A percentile compares a stretch with the other conserved stretches of the same genome.
phyloP scores from a whole-genome alignment of 2,329 filamentous ascomycete genomes.

The Penicillium fuscoglaucum region DNA sequence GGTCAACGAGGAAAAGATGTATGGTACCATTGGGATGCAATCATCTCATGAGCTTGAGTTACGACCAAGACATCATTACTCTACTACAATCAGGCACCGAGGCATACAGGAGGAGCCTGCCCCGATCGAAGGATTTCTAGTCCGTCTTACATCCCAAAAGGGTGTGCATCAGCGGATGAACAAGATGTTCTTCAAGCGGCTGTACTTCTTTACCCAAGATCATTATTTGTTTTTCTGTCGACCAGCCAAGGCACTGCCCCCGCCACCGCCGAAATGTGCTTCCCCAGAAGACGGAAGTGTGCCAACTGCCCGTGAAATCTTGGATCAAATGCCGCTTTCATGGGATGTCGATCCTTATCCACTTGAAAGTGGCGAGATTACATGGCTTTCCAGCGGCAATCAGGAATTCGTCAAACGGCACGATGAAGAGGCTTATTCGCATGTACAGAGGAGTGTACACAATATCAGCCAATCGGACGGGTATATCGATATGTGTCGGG shows the following conservation, averaged over 20 bases:
- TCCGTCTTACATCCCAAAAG: slow-evolving; percentile 64
- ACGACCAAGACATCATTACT: slow-evolving; percentile 65
- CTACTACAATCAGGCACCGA: slow-evolving; percentile 49
- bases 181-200: slow-evolving; percentile 62
- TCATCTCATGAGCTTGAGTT: slow-evolving; percentile 66
- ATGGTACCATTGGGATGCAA: slow-evolving; percentile 67
- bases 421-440: slow-evolving; percentile 61
- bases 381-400: slow-evolving; percentile 56
- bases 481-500: slow-evolving; percentile 62
- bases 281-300: slow-evolving; percentile 47
- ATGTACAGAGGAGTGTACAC: slow-evolving; percentile 58
- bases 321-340: slow-evolving; percentile 58
- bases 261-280: slow-evolving; percentile 57
- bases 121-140: slow-evolving; percentile 66
- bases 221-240: slow-evolving; percentile 63
- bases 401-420: slow-evolving; percentile 49
- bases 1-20: slow-evolving; percentile 66
- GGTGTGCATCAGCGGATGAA: slow-evolving; percentile 60
- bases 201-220: slow-evolving; percentile 66
- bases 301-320: slow-evolving; percentile 56
- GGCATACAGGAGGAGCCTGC: slow-evolving; percentile 56
- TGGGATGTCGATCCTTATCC: slow-evolving; percentile 64
- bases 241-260: slow-evolving; percentile 60
- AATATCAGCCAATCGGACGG: slow-evolving; percentile 62
- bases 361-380: slow-evolving; percentile 53